phyloP scores from a whole-genome alignment of 306 rosid species.

The Rosa rugosa region DNA sequence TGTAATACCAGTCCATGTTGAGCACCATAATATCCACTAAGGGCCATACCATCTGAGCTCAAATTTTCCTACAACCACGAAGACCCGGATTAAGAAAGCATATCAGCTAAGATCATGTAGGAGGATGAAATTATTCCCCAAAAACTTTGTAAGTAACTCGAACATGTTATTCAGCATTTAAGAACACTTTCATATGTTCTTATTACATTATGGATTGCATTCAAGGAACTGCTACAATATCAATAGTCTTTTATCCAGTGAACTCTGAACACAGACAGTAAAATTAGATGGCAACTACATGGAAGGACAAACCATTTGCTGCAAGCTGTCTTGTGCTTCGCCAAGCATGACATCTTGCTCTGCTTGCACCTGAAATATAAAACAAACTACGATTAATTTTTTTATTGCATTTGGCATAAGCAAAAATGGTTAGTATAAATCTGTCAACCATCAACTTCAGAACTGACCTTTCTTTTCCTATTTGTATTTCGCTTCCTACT shows the following conservation, averaged over 20 bases:
- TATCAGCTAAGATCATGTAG: background rate
- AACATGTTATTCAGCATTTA: background rate
- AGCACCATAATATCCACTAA: conserved; percentile 73
- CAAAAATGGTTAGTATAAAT: background rate
- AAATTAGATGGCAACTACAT: conserved; percentile 24
- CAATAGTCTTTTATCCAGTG: background rate
- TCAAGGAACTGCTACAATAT: background rate
- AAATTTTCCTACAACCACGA: conserved; percentile 60
- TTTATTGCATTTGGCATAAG: conserved; percentile 12
- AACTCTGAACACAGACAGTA: background rate
- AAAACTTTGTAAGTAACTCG: background rate
- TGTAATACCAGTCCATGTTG: conserved; percentile 83
- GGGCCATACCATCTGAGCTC: conserved; percentile 63
- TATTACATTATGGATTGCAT: background rate
- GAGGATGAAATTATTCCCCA: conserved; percentile 11
- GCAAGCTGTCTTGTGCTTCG: conserved; percentile 68
- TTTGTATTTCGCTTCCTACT: conserved; percentile 64
- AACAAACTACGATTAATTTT: conserved; percentile 26
- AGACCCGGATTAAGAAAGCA: conserved; percentile 23
- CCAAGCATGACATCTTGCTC: conserved; percentile 62
- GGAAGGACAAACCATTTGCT: conserved; percentile 64
- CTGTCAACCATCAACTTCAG: conserved; percentile 28
- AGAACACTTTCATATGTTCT: background rate
- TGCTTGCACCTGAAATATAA: conserved; percentile 51
- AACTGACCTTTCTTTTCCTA: conserved; percentile 80